These are phyloP conservation scores for Alloteropsis semialata DNA, from an alignment of 176 grass and related monocot genomes.

Conservation along the genomic window DNA sequence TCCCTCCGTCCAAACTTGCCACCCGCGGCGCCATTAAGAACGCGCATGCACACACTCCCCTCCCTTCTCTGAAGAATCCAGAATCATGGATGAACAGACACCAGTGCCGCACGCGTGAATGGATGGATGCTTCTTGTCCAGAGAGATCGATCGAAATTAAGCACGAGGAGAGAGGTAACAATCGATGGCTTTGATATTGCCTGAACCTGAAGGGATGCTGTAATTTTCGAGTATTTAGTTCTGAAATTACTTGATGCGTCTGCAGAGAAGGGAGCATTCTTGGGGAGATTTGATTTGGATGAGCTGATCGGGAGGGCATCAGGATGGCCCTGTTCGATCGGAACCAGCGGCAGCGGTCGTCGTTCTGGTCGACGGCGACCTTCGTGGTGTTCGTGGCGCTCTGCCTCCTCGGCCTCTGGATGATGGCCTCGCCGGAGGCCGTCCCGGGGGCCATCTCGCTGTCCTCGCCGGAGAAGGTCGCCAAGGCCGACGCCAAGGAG, in stretches of 20 bases:
- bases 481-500: conserved; percentile 33
- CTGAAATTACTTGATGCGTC: not conserved
- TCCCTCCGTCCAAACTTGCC: conserved; percentile 42
- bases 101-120: not conserved
- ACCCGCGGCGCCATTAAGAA: conserved; percentile 7
- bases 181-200: not conserved
- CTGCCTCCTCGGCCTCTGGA: conserved; percentile 80
- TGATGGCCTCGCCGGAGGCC: conserved; percentile 49
- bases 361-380: conserved; percentile 62
- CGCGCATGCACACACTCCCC: conserved; percentile 8
- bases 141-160: not conserved
- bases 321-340: conserved; percentile 71
- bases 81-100: not conserved
- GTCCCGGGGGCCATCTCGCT: conserved; percentile 39
- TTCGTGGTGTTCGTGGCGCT: conserved; percentile 61
- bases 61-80: not conserved
- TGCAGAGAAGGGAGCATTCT: not conserved
- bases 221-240: not conserved
- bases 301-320: conserved; percentile 17
- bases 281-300: conserved; percentile 6
- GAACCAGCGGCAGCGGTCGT: conserved; percentile 56
- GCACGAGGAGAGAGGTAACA: not conserved
- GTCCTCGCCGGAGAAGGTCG: not conserved
- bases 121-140: not conserved
- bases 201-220: not conserved